Evolutionary conservation across 768 basidiomycete genomes (phyloP).

Genomic region (Trametes maxima): DNA sequence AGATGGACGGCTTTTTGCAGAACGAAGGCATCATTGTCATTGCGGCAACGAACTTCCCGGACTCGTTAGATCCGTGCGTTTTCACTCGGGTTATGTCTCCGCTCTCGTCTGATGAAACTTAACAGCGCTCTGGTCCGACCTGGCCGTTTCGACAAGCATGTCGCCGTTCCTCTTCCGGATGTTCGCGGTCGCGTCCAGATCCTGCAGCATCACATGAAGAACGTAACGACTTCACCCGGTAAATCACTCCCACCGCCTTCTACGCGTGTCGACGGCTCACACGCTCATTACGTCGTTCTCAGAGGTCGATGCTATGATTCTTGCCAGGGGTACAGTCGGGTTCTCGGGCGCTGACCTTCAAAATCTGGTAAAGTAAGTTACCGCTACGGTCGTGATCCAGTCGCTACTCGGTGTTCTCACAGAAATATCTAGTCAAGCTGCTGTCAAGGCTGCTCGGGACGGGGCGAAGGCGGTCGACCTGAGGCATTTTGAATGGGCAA

Average conservation of each 20-base stretch:
- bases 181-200: slow-evolving; percentile 93
- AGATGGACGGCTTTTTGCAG: slow-evolving; percentile 96
- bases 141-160: slow-evolving; percentile 93
- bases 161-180: slow-evolving; percentile 94
- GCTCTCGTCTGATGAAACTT: neutral
- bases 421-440: slow-evolving; percentile 64
- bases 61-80: slow-evolving; percentile 85
- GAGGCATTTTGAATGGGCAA: slow-evolving; percentile 97
- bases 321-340: slow-evolving; percentile 93
- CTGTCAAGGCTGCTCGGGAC: slow-evolving; percentile 92
- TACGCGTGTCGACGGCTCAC: slow-evolving; percentile 11
- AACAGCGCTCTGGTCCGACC: slow-evolving; percentile 90
- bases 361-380: slow-evolving; percentile 89
- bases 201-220: slow-evolving; percentile 86
- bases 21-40: slow-evolving; percentile 94
- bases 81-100: slow-evolving; percentile 3
- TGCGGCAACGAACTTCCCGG: slow-evolving; percentile 97
- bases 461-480: slow-evolving; percentile 68
- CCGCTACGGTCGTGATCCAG: neutral
- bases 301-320: slow-evolving; percentile 84
- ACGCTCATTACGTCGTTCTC: slow-evolving; percentile 5
- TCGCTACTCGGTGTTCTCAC: neutral
- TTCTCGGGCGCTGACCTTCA: slow-evolving; percentile 97
- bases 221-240: slow-evolving; percentile 67
- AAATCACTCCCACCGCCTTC: slow-evolving; percentile 18